Conservation (phyloP, 2,329 filamentous ascomycete genomes). For the Pyrenochaeta sp. region DNA sequence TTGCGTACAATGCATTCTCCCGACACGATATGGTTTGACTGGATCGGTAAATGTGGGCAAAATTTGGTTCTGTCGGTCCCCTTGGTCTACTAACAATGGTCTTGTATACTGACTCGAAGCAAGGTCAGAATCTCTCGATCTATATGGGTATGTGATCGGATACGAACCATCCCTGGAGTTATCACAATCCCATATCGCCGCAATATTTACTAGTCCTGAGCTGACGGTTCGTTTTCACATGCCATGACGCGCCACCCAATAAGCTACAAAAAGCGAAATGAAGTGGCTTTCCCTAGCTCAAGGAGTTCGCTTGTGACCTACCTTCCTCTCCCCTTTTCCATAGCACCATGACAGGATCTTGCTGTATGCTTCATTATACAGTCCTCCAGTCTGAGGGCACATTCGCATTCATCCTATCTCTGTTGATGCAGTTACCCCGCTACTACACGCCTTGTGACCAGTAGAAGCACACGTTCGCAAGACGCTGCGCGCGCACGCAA, state of each 20-base stretch:
- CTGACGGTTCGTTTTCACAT: neutral
- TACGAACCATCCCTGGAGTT: neutral
- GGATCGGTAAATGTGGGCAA: neutral
- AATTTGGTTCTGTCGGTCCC: neutral
- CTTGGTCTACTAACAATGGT: too few relatives aligned
- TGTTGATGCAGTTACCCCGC: neutral
- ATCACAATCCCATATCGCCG: neutral
- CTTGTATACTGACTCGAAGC: neutral
- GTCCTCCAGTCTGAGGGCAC: neutral
- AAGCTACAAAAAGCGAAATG: neutral
- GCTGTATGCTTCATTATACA: neutral
- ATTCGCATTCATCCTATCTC: neutral
- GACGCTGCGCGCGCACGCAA: neutral
- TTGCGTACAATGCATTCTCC: neutral
- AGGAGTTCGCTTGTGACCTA: neutral
- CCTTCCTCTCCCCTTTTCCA: neutral
- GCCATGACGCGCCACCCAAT: neutral
- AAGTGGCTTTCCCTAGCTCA: constrained; percentile 4
- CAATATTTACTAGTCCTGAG: neutral
- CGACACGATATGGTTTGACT: neutral
- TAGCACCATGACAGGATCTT: neutral
- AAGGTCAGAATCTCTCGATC: neutral
- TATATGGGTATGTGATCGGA: neutral
- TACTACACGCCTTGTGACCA: neutral
- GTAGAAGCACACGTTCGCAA: neutral